These are phyloP conservation scores for Fulvia fulva DNA, from an alignment of 2,329 filamentous ascomycete genomes.

Conservation along the genomic window DNA sequence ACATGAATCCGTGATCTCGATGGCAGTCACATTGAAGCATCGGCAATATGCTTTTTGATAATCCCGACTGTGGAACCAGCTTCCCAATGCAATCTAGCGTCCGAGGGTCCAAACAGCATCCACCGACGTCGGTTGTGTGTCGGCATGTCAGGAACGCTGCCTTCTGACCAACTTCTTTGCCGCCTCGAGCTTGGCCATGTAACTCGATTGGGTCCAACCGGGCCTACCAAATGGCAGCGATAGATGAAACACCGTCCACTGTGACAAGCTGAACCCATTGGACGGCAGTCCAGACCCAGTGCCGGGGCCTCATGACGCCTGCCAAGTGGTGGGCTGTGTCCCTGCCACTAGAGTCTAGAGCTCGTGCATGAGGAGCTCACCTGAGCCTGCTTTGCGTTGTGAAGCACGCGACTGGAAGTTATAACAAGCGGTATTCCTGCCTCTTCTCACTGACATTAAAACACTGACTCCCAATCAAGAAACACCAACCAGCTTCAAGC, in stretches of 20 bases:
- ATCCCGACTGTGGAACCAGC: not conserved
- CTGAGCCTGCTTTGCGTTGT: not conserved
- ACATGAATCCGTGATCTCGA: not conserved
- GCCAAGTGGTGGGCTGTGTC: slow-evolving; percentile 21
- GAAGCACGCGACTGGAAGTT: not conserved
- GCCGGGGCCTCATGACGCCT: slow-evolving; percentile 5
- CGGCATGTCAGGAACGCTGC: not conserved
- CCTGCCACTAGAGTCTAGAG: too few relatives aligned
- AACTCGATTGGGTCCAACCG: not conserved
- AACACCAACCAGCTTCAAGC: not conserved
- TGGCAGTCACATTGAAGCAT: not conserved
- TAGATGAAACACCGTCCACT: not conserved
- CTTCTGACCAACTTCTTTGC: not conserved
- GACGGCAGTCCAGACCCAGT: not conserved
- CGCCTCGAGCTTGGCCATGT: not conserved
- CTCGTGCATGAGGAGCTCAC: not conserved
- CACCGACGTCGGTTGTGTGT: not conserved
- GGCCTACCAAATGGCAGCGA: not conserved
- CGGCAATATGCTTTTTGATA: slow-evolving; percentile 3
- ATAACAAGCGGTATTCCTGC: slow-evolving; percentile 1
- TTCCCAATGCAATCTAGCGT: slow-evolving; percentile 2
- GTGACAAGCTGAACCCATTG: not conserved
- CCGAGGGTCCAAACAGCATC: not conserved
- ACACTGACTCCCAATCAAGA: not conserved
- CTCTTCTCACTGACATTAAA: not conserved